These are phyloP conservation scores for Cryptococcus amylolentus DNA, from an alignment of 1,284 basidiomycete genomes.

Conservation along the genomic window DNA sequence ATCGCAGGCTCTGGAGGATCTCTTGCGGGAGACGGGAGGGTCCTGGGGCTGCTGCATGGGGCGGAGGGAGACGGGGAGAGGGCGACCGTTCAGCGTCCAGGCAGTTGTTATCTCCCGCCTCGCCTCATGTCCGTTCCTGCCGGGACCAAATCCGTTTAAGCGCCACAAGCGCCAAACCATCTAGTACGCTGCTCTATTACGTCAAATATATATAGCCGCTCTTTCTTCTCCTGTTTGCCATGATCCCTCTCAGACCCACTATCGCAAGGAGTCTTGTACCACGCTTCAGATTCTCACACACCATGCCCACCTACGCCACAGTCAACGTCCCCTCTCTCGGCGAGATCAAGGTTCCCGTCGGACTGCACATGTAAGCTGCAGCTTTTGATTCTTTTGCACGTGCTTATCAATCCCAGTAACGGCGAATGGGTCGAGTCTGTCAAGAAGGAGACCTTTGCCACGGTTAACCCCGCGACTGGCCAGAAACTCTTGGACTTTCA, in stretches of 20 bases:
- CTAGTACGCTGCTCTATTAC: not conserved
- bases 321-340: conserved; percentile 25
- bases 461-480: conserved; percentile 56
- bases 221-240: not conserved
- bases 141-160: not conserved
- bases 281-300: not conserved
- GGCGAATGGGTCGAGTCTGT: conserved; percentile 35
- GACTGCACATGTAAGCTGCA: conserved; percentile 67
- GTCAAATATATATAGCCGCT: not conserved
- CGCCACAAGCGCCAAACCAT: no score
- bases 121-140: not conserved
- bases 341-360: conserved; percentile 65
- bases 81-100: not conserved
- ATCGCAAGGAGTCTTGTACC: not conserved
- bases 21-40: conserved; percentile 6
- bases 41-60: no score
- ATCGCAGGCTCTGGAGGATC: conserved; percentile 24
- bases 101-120: not conserved
- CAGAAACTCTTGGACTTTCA: conserved; percentile 43
- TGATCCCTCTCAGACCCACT: not conserved
- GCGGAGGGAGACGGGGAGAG: no score
- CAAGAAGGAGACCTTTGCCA: conserved; percentile 28
- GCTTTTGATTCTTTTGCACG: conserved; percentile 30
- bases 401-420: conserved; percentile 25
- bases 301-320: conserved; percentile 15